Conservation (phyloP, 2,329 filamentous ascomycete genomes). For the Sordariomycetes sp. region DNA sequence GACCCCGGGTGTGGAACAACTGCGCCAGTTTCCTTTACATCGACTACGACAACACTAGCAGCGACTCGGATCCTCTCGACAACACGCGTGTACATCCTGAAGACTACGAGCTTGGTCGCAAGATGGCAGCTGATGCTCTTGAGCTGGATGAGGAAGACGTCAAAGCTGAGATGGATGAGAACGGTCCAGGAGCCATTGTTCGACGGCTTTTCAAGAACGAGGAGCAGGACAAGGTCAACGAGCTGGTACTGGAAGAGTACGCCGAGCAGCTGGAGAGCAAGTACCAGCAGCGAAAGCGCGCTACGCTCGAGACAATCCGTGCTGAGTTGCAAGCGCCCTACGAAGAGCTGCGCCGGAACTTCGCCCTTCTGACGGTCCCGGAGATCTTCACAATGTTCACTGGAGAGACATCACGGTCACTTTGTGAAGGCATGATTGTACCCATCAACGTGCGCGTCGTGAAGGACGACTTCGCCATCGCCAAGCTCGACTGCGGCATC, state of each 20-base stretch:
- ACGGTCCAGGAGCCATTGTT: slow-evolving; percentile 82
- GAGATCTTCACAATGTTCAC: slow-evolving; percentile 96
- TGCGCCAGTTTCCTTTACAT: slow-evolving; percentile 93
- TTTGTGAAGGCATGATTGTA: slow-evolving; percentile 86
- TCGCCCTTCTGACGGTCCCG: slow-evolving; percentile 58
- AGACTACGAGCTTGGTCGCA: slow-evolving; percentile 94
- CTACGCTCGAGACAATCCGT: slow-evolving; percentile 91
- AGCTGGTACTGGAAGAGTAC: slow-evolving; percentile 92
- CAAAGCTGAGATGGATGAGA: slow-evolving; percentile 85
- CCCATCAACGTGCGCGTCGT: slow-evolving; percentile 81
- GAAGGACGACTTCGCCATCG: slow-evolving; percentile 87
- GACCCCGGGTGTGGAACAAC: slow-evolving; percentile 89
- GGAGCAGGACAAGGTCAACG: slow-evolving; percentile 89
- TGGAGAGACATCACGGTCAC: slow-evolving; percentile 76
- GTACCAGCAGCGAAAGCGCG: slow-evolving; percentile 88
- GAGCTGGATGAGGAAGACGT: slow-evolving; percentile 97
- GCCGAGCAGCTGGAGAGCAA: slow-evolving; percentile 90
- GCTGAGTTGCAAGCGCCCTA: slow-evolving; percentile 88
- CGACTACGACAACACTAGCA: slow-evolving; percentile 73
- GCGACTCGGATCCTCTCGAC: slow-evolving; percentile 83
- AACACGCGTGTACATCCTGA: slow-evolving; percentile 96
- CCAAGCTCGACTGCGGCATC: slow-evolving; percentile 87
- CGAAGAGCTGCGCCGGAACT: slow-evolving; percentile 83
- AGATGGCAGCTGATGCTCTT: slow-evolving; percentile 95
- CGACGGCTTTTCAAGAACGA: slow-evolving; percentile 93